Conservation (phyloP, 176 grass and related monocot species). For the Zoysia pacifica region DNA sequence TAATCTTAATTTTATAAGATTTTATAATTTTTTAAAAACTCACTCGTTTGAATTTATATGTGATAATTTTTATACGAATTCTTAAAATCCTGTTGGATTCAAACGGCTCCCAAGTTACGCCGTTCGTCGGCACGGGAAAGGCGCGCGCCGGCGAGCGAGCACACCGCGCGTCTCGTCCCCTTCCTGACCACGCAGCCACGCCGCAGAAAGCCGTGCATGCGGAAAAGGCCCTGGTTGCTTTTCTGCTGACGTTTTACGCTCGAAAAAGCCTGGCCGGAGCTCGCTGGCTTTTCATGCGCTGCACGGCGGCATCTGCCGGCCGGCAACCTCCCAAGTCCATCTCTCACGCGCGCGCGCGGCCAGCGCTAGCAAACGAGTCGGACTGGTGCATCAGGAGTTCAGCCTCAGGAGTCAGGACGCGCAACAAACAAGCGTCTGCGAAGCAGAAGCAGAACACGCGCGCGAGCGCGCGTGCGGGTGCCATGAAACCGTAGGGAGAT, state of each 20-base stretch:
- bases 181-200: neutral
- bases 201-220: neutral
- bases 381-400: too few species aligned
- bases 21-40: too few species aligned
- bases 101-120: too few species aligned
- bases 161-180: neutral
- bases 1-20: too few species aligned
- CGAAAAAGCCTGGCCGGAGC: constrained; percentile 11
- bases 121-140: neutral
- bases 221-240: neutral
- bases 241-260: constrained; percentile 29
- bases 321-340: neutral
- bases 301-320: neutral
- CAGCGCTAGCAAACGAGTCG: too few species aligned
- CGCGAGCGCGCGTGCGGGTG: too few species aligned
- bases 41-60: too few species aligned
- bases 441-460: neutral
- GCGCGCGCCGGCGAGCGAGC: neutral
- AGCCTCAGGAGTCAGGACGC: neutral
- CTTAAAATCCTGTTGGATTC: too few species aligned
- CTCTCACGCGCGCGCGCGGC: neutral
- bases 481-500: neutral
- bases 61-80: too few species aligned
- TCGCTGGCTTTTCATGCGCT: neutral
- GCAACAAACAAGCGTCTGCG: neutral